Evolutionary conservation across 1,139 yeast genomes (phyloP).

Genomic region (Geotrichum candidum): DNA sequence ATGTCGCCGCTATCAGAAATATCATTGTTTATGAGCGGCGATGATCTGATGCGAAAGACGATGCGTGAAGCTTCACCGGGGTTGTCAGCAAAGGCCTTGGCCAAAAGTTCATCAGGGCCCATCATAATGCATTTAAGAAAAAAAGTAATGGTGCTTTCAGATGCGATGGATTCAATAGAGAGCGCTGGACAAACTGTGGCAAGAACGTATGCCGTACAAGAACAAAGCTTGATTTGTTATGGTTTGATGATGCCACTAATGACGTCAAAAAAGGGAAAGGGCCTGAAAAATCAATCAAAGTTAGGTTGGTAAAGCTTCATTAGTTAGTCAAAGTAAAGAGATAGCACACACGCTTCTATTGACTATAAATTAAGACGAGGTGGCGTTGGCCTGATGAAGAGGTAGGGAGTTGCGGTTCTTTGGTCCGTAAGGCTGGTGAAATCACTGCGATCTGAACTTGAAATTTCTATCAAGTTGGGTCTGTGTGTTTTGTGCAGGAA

Average conservation of each 20-base stretch:
- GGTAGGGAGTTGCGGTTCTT: neutral
- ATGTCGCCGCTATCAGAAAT: neutral
- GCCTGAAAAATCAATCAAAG: neutral
- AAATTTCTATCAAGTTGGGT: neutral
- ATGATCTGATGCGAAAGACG: slow-evolving; percentile 10
- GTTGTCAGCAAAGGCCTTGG: slow-evolving; percentile 15
- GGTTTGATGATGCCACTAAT: neutral
- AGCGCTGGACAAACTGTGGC: neutral
- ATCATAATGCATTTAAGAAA: neutral
- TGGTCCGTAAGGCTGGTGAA: neutral
- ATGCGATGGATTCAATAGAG: neutral
- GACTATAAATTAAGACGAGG: neutral
- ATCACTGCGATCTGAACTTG: neutral
- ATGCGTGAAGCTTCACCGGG: slow-evolving; percentile 13
- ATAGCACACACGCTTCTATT: neutral
- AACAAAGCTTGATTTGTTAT: neutral
- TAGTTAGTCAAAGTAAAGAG: neutral
- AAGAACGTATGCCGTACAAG: neutral
- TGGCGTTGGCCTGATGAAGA: neutral
- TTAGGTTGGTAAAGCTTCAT: neutral
- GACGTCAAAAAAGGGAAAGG: neutral
- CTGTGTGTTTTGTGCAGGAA: neutral
- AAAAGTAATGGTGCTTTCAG: neutral
- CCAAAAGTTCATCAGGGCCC: slow-evolving; percentile 11
- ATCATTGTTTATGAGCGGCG: neutral